Conservation (phyloP, 345 rosid species). For the Acer yangbiense region DNA sequence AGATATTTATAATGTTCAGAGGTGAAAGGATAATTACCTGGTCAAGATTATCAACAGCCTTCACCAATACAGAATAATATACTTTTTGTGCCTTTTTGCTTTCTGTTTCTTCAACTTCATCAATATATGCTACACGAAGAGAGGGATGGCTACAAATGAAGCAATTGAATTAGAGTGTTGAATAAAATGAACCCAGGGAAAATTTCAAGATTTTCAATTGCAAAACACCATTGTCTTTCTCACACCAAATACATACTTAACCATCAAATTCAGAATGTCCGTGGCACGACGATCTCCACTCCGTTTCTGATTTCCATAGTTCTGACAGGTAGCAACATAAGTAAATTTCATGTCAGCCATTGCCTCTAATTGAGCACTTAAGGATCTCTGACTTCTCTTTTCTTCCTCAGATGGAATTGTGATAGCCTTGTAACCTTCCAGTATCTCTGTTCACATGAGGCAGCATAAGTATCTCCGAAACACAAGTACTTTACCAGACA, state of each 20-base stretch:
- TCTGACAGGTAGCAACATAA: conserved; percentile 96
- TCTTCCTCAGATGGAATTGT: conserved; percentile 84
- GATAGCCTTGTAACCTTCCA: conserved; percentile 92
- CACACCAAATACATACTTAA: conserved; percentile 67
- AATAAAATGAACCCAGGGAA: conserved; percentile 16
- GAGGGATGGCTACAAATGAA: conserved; percentile 74
- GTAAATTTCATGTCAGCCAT: conserved; percentile 96
- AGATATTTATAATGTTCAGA: conserved; percentile 12
- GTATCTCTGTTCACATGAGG: conserved; percentile 67
- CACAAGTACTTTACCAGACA: neutral
- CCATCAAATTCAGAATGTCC: conserved; percentile 94
- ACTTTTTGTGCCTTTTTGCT: conserved; percentile 71
- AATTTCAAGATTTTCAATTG: neutral
- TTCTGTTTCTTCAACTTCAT: conserved; percentile 93
- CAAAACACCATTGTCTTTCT: conserved; percentile 10
- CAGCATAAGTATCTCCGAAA: conserved; percentile 12
- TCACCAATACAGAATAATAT: conserved; percentile 86
- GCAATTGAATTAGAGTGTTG: conserved; percentile 24
- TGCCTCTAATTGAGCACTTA: conserved; percentile 86
- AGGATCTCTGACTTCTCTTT: conserved; percentile 85
- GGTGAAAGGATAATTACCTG: conserved; percentile 57
- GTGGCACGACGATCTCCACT: conserved; percentile 95
- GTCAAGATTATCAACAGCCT: conserved; percentile 87
- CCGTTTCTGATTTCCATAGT: conserved; percentile 88
- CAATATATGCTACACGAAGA: conserved; percentile 95